phyloP scores from a whole-genome alignment of 2,329 filamentous ascomycete species.

The Fusarium chaquense region DNA sequence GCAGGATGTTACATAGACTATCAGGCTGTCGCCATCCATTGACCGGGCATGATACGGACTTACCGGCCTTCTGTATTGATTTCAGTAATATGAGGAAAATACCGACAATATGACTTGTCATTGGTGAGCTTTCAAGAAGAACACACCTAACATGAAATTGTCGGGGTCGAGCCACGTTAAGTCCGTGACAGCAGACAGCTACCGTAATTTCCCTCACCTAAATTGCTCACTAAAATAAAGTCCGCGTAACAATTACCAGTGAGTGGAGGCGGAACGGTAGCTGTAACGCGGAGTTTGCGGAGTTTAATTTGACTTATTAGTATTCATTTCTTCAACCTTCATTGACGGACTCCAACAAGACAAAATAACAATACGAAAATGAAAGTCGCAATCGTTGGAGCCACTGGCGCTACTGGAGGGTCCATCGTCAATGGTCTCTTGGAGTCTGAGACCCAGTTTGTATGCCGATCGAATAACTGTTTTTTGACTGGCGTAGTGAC shows the following conservation, averaged over 20 bases:
- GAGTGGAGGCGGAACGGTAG: not conserved
- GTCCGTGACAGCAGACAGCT: not conserved
- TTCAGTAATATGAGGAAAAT: not conserved
- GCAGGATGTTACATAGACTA: not conserved
- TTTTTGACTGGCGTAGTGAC: not conserved
- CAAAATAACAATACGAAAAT: not conserved
- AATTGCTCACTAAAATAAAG: not conserved
- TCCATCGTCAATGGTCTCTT: constrained; percentile 56
- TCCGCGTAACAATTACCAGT: not conserved
- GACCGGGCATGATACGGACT: not conserved
- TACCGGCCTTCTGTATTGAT: not conserved
- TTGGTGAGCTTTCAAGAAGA: not conserved
- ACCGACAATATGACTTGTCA: not conserved
- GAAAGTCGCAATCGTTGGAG: constrained; percentile 54
- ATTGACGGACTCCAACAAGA: not conserved
- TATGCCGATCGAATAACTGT: constrained; percentile 16
- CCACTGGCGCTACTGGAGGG: constrained; percentile 57
- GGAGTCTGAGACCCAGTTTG: constrained; percentile 45
- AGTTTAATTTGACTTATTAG: not conserved
- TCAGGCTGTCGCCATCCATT: no score
- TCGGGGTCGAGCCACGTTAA: not conserved
- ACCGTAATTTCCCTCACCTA: not conserved
- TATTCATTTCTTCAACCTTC: not conserved
- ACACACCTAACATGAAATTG: no score
- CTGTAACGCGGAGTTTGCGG: not conserved